Evolutionary conservation across 2,329 filamentous ascomycete genomes (phyloP), one percentile per base, ranked within the genome.

Genomic region (Endocalyx cinctus): DNA sequence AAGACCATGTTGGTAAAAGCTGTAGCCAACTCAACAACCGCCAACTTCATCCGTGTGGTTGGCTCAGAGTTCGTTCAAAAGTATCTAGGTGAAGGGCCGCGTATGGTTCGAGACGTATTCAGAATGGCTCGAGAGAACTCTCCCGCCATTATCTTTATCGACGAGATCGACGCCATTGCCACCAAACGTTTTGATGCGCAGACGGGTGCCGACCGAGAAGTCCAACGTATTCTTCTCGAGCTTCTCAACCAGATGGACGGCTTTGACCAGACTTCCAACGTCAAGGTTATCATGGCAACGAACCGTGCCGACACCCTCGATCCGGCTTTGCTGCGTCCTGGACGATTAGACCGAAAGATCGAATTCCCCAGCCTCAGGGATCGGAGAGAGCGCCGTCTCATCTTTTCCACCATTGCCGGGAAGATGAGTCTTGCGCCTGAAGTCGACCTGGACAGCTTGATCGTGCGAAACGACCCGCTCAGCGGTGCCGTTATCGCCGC

Each of bases 231-330:
- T 55, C 72, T 98, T 39, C 82, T 98, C 40, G 92, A 98, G 63
- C 71, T 98, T 48, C 82, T 98, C 45, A 98, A 98, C 69, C 92
- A 98, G 67, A 98, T 98, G 92, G 92, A 98, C 60, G 92, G 92
- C 46, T 98, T 98, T 70, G 92, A 98, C 63, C 92, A 98, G 66
- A 95, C 88, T 1, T 86, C 87, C 60, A 98, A 98, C 64, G 92
- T 98, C 66, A 98, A 98, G 72, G 92, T 98, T 60, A 98, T 98
- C 69, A 98, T 98, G 92, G 92, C 92, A 48, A 98, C 92, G 48
- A 98, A 98, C 72, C 84, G 92, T 60, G 90, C 92, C 47, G 92
- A 97, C 63, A 98, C 92, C 6, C 76, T 98, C 46, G 92, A 98
- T 59, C 92, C 92, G 12, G 92, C 92, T 26, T 75, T 98, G 42